phyloP scores from a whole-genome alignment of 2,329 filamentous ascomycete species.

The Ophiostoma tasmaniense region DNA sequence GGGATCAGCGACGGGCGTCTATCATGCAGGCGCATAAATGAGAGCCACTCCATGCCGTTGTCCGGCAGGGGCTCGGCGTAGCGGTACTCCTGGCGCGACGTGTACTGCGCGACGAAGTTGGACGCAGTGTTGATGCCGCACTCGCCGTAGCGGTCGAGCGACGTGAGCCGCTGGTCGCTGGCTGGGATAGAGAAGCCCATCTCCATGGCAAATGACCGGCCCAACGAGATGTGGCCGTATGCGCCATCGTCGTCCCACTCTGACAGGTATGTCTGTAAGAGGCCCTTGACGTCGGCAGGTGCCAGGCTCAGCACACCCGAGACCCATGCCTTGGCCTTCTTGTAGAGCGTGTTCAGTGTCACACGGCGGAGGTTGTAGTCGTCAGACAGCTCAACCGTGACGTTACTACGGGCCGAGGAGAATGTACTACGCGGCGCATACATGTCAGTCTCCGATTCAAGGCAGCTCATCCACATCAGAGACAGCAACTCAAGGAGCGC shows the following conservation, averaged over 20 bases:
- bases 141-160: slow-evolving; percentile 66
- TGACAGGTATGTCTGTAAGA: slow-evolving; percentile 92
- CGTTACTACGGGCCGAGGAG: slow-evolving; percentile 64
- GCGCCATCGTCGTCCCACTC: slow-evolving; percentile 86
- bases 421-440: slow-evolving; percentile 82
- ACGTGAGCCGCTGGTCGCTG: slow-evolving; percentile 76
- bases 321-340: slow-evolving; percentile 73
- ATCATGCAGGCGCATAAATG: slow-evolving; percentile 49
- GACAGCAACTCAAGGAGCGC: slow-evolving; percentile 85
- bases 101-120: slow-evolving; percentile 95
- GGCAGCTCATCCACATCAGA: slow-evolving; percentile 89
- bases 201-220: slow-evolving; percentile 87
- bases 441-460: slow-evolving; percentile 89
- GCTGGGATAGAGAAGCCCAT: slow-evolving; percentile 80
- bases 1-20: slow-evolving; percentile 45
- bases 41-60: slow-evolving; percentile 57
- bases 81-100: slow-evolving; percentile 89
- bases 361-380: slow-evolving; percentile 74
- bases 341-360: slow-evolving; percentile 71
- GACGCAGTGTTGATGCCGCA: slow-evolving; percentile 82
- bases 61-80: slow-evolving; percentile 70
- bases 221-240: slow-evolving; percentile 86
- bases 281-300: slow-evolving; percentile 85
- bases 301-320: slow-evolving; percentile 71
- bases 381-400: slow-evolving; percentile 86